Conservation (phyloP, 257 asterid genomes). For the Jacaranda copaia region DNA sequence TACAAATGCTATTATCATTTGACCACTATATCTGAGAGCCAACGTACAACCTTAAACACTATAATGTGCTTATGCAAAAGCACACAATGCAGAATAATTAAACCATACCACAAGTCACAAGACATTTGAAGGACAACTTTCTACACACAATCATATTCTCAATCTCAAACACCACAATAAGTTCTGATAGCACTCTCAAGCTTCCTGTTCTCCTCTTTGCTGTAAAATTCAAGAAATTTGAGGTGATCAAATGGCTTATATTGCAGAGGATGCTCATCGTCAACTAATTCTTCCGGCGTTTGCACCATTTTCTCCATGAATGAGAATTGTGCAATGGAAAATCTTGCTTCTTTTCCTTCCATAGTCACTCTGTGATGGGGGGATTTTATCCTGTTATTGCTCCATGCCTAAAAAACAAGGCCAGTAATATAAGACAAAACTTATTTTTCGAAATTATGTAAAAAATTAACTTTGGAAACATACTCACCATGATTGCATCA, state of each 20-base stretch:
- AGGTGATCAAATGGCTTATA: slow-evolving; percentile 72
- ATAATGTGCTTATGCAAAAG: not conserved
- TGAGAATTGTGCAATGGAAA: slow-evolving; percentile 73
- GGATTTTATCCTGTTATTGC: slow-evolving; percentile 69
- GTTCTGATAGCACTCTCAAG: slow-evolving; percentile 63
- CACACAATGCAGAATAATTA: not conserved
- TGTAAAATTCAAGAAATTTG: slow-evolving; percentile 61
- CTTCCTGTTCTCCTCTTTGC: slow-evolving; percentile 70
- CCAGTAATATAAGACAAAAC: not conserved
- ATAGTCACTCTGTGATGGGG: slow-evolving; percentile 67
- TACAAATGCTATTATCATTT: not conserved
- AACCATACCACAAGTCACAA: not conserved
- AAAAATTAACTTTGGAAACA: not conserved
- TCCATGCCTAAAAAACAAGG: slow-evolving; percentile 64
- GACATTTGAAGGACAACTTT: not conserved
- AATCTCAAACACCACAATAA: slow-evolving; percentile 63
- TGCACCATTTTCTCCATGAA: slow-evolving; percentile 60
- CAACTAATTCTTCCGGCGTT: slow-evolving; percentile 66
- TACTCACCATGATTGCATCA: slow-evolving; percentile 71
- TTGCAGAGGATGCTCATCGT: slow-evolving; percentile 58
- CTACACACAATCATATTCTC: not conserved
- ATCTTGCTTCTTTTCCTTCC: slow-evolving; percentile 66
- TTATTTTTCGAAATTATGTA: not conserved
- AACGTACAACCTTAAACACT: not conserved
- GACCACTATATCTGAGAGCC: not conserved